phyloP scores from a whole-genome alignment of 495 filamentous ascomycete species.

The Neurospora sp. region DNA sequence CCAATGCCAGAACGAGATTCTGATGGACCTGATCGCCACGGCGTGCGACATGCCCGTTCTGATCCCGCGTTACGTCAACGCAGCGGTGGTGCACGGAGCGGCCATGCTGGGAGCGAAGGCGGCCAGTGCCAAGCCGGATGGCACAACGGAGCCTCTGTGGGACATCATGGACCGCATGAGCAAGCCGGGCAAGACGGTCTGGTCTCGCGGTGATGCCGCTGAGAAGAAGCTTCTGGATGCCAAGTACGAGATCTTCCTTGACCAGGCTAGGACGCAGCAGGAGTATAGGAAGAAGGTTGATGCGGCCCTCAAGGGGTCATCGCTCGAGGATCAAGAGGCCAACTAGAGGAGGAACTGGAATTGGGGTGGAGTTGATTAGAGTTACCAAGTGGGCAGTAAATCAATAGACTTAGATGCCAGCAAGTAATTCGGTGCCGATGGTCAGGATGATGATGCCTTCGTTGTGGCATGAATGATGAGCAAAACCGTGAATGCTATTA shows the following conservation, averaged over 20 bases:
- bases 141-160: constrained; percentile 81
- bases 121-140: constrained; percentile 63
- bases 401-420: not conserved
- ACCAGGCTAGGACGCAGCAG: constrained; percentile 66
- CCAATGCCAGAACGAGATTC: constrained; percentile 88
- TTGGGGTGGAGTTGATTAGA: not conserved
- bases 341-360: not conserved
- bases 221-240: constrained; percentile 71
- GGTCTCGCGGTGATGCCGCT: constrained; percentile 54
- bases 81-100: constrained; percentile 92
- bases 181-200: constrained; percentile 77
- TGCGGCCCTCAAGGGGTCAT: constrained; percentile 42
- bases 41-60: constrained; percentile 85
- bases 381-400: not conserved
- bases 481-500: not conserved
- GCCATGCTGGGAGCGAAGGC: constrained; percentile 97
- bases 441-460: not conserved
- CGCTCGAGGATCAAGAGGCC: constrained; percentile 5
- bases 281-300: constrained; percentile 61
- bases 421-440: not conserved
- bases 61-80: constrained; percentile 84
- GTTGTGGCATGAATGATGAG: not conserved
- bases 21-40: constrained; percentile 84
- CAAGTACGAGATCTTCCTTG: constrained; percentile 80
- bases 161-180: constrained; percentile 95